Base-by-base conservation (phyloP, 495 filamentous ascomycete genomes). In the Collariella sp. region DNA sequence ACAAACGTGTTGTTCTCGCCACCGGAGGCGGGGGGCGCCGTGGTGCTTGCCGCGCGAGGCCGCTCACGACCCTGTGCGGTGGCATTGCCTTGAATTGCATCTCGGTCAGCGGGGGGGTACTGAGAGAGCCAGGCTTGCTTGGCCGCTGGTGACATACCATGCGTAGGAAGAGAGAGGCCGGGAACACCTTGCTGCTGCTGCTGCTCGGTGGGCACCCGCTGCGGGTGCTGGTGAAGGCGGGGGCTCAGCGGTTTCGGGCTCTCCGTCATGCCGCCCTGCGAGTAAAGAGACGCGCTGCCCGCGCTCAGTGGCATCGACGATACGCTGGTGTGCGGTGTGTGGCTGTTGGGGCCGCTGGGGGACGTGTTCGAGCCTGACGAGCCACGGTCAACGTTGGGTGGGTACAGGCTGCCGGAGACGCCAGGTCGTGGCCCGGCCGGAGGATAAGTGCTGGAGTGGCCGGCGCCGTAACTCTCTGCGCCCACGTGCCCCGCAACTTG, bases 201-300 rank as follows among this genome's bases (percentile, higher is more conserved):
- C 50, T 47, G 24, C 45, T 52, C 41, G 54, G 76, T 69, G 35
- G 72, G 52, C 82, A 79, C 78, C 74, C 7, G 79, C 70, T 57
- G 84, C 79, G 54, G 83, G 79, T 24, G 79, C 73, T 44, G n/a
- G n/a, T 82, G 79, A 39, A 77, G 69, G 18, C 80, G 80, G 59
- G 90, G 90, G 33, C 89, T 95, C 31, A 95, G 73, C 4, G 90
- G 87, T 63, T 87, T 91, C 0, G 89, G 88, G 58, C 86, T 91
- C 64, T 95, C 90, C 4, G 85, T 90, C 77, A 94, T 86, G 52
- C 77, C 76, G 49, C 72, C 75, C 54, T 87, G 82, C 15, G 83
- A 76, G 66, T 86, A 91, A 50, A 88, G 76, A 7, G 86, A 80
- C 5, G 79, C 61, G 41, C 75, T 67, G 60, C 71, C 64, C 67